Evolutionary conservation across 495 filamentous ascomycete species (phyloP).

Genomic region (Neurospora sp.): DNA sequence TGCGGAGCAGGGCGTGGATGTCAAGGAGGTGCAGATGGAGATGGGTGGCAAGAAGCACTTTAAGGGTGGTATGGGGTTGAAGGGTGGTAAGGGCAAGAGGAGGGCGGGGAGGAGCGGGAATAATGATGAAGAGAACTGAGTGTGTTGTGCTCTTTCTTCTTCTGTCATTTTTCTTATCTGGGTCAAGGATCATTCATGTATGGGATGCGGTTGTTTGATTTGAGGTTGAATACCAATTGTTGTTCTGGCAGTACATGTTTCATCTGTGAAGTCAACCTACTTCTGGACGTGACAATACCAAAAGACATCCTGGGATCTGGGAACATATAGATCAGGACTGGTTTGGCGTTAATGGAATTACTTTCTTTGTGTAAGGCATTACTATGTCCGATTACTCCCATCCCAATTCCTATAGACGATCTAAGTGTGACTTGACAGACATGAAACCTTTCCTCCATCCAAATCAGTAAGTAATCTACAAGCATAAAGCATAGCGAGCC

Average conservation of each 20-base stretch:
- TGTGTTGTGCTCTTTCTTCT: neutral
- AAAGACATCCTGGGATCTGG: neutral
- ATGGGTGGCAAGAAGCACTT: slow-evolving; percentile 86
- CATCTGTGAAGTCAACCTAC: neutral
- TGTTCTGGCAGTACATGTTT: neutral
- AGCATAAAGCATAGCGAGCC: neutral
- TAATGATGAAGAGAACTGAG: slow-evolving; percentile 15
- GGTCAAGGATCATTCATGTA: neutral
- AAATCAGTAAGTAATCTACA: neutral
- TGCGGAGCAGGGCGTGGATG: slow-evolving; percentile 73
- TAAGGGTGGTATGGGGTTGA: slow-evolving; percentile 61
- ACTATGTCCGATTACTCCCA: neutral
- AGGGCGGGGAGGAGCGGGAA: slow-evolving; percentile 25
- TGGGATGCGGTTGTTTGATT: neutral
- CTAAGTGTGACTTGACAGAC: neutral
- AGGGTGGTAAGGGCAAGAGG: slow-evolving; percentile 23
- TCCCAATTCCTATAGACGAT: neutral
- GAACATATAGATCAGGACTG: neutral
- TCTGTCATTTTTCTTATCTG: neutral
- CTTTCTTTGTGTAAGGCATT: neutral
- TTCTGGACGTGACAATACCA: no score
- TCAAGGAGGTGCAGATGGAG: slow-evolving; percentile 58
- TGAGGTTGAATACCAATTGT: neutral
- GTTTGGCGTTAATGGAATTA: neutral
- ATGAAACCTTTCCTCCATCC: neutral